Percentiles rank a stretch among this genome's conserved stretches.
Evolutionary conservation across 2,329 filamentous ascomycete genomes (phyloP).

Genomic region (Ophiostoma piceae): DNA sequence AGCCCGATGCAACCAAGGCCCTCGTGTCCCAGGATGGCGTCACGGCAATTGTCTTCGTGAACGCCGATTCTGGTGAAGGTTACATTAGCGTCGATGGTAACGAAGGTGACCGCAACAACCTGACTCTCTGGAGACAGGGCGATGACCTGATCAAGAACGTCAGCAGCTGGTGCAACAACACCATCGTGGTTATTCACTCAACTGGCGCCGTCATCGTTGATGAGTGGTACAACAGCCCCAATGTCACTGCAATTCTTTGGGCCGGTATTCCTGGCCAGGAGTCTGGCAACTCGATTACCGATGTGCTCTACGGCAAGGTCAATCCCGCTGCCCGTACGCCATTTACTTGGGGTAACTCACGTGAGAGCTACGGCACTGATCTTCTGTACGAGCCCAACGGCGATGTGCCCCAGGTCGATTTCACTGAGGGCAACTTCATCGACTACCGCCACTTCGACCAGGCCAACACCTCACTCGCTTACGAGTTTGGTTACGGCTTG

Average conservation of each 20-base stretch:
- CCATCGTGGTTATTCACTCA: slow-evolving; percentile 85
- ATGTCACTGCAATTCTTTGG: slow-evolving; percentile 79
- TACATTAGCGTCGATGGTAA: slow-evolving; percentile 81
- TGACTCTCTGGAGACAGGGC: slow-evolving; percentile 81
- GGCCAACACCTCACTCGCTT: slow-evolving; percentile 60
- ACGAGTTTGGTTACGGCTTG: slow-evolving; percentile 75
- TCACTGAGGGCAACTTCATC: slow-evolving; percentile 73
- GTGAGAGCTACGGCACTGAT: slow-evolving; percentile 62
- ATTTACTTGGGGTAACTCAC: slow-evolving; percentile 70
- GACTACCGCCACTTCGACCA: slow-evolving; percentile 75
- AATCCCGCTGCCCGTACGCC: slow-evolving; percentile 73
- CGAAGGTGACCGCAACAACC: slow-evolving; percentile 81
- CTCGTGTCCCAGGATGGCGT: slow-evolving; percentile 59
- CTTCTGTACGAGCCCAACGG: slow-evolving; percentile 60
- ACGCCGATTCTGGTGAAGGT: slow-evolving; percentile 79
- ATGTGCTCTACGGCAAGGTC: slow-evolving; percentile 76
- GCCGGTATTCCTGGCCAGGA: slow-evolving; percentile 79
- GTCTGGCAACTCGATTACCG: slow-evolving; percentile 70
- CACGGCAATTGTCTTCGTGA: slow-evolving; percentile 81
- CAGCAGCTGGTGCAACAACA: slow-evolving; percentile 73
- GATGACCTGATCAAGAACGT: slow-evolving; percentile 79
- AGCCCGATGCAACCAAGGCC: slow-evolving; percentile 55
- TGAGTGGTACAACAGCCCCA: slow-evolving; percentile 68
- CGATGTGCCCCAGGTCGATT: slow-evolving; percentile 64
- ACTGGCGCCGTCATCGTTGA: slow-evolving; percentile 72